These are phyloP conservation scores for Tylopilus vinaceipallidus DNA, from an alignment of 768 basidiomycete genomes.

Conservation along the genomic window DNA sequence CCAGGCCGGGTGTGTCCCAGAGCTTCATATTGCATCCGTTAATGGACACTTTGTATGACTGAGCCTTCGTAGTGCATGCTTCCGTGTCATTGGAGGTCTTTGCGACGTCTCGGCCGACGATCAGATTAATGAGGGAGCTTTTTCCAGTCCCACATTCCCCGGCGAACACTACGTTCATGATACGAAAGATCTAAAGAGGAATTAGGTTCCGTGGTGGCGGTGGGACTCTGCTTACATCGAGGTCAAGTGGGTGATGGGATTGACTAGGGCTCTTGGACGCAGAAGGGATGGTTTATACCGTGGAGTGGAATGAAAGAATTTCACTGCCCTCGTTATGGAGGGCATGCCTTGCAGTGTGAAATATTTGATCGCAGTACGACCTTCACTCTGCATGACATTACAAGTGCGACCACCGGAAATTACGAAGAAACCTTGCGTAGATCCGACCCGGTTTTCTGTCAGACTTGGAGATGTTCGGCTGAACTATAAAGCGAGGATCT, in stretches of 20 bases:
- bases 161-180: slow-evolving; percentile 23
- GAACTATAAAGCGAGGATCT: too few relatives aligned
- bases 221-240: background rate
- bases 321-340: background rate
- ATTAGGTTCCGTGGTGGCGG: background rate
- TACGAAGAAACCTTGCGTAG: background rate
- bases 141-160: slow-evolving; percentile 27
- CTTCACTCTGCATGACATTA: background rate
- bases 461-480: too few relatives aligned
- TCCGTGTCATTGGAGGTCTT: slow-evolving; percentile 20
- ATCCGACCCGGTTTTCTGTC: too few relatives aligned
- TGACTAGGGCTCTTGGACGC: background rate
- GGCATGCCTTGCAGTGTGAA: background rate
- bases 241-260: background rate
- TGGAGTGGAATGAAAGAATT: background rate
- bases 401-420: background rate
- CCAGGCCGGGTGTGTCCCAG: slow-evolving; percentile 22
- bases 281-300: slow-evolving; percentile 7
- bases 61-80: slow-evolving; percentile 13
- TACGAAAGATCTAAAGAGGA: background rate
- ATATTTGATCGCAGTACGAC: background rate
- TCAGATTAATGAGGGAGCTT: slow-evolving; percentile 26
- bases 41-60: slow-evolving; percentile 11
- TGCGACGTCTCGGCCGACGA: slow-evolving; percentile 9
- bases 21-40: slow-evolving; percentile 10